Evolutionary conservation across 768 basidiomycete species (phyloP), one percentile per base, ranked within the genome.

Genomic region (Leccinum barrowsii): DNA sequence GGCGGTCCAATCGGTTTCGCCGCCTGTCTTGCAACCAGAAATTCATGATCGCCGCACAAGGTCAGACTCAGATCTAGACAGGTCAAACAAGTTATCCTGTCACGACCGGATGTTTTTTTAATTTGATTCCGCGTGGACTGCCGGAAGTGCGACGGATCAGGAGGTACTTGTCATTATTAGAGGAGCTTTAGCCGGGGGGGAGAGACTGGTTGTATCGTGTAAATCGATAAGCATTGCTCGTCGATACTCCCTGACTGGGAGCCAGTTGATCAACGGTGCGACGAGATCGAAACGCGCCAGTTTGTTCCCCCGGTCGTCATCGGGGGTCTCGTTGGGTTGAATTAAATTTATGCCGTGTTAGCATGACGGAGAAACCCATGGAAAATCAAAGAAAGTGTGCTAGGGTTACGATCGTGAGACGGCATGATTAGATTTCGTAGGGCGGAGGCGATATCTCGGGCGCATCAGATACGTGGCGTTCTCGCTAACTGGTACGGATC

Each of bases 401-500:
- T 0, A 2, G 34, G 19, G 13, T 47, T 47, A 47, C 11, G 46
- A 47, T 47, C 47, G 22, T 24, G 24, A 24, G 47, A 48, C 49
- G 49, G 49, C 49, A 50, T 57, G 3, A 19, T 52, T 52, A 7
- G n/a, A 15, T 11, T 6, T 32, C 56, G 17, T 57, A 26, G 26
- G 0, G 26, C 26, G 1, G 26, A 26, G 26, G 26, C 26, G 26
- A 26, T 26, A 26, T 15, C 54, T 26, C 13, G 49, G 22, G 51
- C 62, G 62, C 57, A 59, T 60, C 60, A 48, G 37, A 26, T 40
- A 0, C 24, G 54, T 59, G 50, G 21, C 8, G 19, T 19, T 44
- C 10, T 56, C 60, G 44, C 21, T 34, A 24, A 12, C 2, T 8
- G 17, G 15, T 28, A 13, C 62, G 63, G 59, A 61, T 65, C 63